Base-by-base conservation (phyloP, 2,329 filamentous ascomycete genomes). In the Cladophialophora carrionii region DNA sequence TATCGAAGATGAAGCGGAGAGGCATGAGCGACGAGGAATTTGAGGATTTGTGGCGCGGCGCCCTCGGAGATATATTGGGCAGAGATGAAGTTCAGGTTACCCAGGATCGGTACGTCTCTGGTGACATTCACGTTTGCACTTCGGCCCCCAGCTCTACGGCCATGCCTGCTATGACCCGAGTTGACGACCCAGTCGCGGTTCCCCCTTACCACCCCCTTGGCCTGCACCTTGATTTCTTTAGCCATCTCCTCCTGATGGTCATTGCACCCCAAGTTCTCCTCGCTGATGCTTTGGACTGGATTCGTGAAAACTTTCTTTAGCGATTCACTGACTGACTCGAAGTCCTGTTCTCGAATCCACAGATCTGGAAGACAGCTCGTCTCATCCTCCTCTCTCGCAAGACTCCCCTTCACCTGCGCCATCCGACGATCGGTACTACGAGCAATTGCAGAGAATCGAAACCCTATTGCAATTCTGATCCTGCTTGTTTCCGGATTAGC, bases 21-120 rank as follows among this genome's bases (percentile, higher is more conserved):
- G 88, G 89, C 69, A 91, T 97, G 86, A 90, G 85, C 69, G 88
- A 92, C 73, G 84, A 90, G 49, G 94, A 98, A 75, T 97, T 99
- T 73, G 92, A 98, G 71, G 91, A 96, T 64, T 85, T 99, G 7
- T 84, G 81, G 81, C 78, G 79, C 65, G 79, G 79, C 31, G 81
- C 82, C 10, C 73, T 84, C 53, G 81, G 80, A 12, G 81, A 84
- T 58, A 77, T 84, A 34, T 73, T 83, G 46, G 78, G 79, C 22
- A 81, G 84, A 58, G 87, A 90, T 53, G 87, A 90, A 75, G 78
- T 89, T 51, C 76, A 84, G 22, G 82, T 80, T 71, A 82, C 78
- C 51, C 80, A 80, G 52, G 81, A 86, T 74, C 81, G 81, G 87
- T 88, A 84, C 86, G 86, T 82, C 62, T 65, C 67, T 57, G 46